These are phyloP conservation scores for Teunomyces lycoperdinae DNA, from an alignment of 805 yeast species.

Conservation along the genomic window DNA sequence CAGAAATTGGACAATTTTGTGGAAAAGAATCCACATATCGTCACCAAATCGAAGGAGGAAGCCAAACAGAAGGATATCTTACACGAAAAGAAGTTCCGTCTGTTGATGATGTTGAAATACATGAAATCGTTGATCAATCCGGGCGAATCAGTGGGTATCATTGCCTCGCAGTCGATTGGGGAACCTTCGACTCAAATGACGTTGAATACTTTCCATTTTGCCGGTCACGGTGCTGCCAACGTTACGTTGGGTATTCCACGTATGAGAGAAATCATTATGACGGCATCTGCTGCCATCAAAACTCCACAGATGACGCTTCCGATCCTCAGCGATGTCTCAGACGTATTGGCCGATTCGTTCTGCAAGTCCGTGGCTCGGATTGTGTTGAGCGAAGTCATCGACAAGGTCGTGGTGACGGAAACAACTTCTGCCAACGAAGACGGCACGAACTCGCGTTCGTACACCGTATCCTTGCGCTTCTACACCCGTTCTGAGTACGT, in stretches of 20 bases:
- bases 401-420: slow-evolving; percentile 81
- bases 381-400: slow-evolving; percentile 83
- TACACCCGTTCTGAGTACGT: slow-evolving; percentile 74
- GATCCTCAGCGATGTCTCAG: slow-evolving; percentile 71
- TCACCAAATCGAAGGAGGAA: slow-evolving; percentile 54
- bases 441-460: slow-evolving; percentile 59
- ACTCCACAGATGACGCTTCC: slow-evolving; percentile 99
- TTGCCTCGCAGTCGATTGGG: slow-evolving; percentile 97
- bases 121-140: slow-evolving; percentile 95
- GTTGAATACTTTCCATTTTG: slow-evolving; percentile 93
- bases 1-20: slow-evolving; percentile 72
- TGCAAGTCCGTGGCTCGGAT: slow-evolving; percentile 87
- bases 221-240: slow-evolving; percentile 99
- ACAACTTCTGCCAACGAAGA: slow-evolving; percentile 64
- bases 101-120: slow-evolving; percentile 96
- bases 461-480: slow-evolving; percentile 71
- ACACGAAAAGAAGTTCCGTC: slow-evolving; percentile 82
- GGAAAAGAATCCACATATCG: slow-evolving; percentile 50
- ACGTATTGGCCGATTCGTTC: slow-evolving; percentile 87
- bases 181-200: slow-evolving; percentile 99
- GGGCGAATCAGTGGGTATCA: slow-evolving; percentile 97
- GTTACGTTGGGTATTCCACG: slow-evolving; percentile 99
- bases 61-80: slow-evolving; percentile 47
- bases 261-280: slow-evolving; percentile 99
- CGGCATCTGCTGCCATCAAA: slow-evolving; percentile 91